phyloP scores from a whole-genome alignment of 2,329 filamentous ascomycete species.

The Waltergamsia citrina region DNA sequence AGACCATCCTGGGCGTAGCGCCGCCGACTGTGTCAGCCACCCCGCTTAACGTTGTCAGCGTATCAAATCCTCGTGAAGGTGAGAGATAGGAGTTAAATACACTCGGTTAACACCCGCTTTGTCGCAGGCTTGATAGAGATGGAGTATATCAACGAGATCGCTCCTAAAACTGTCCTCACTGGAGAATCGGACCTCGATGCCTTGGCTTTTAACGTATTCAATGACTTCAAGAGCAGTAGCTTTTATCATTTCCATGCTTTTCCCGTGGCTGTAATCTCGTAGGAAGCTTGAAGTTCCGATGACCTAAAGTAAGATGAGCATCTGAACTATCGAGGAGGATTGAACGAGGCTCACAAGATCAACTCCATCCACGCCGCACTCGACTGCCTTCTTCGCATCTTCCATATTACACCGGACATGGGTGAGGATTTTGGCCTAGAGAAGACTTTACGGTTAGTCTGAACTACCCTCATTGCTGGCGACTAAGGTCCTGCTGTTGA shows the following conservation, averaged over 20 bases:
- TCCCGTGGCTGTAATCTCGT: constrained; percentile 75
- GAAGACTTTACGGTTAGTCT: constrained; percentile 2
- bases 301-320: too few relatives aligned
- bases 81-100: too few relatives aligned
- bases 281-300: constrained; percentile 76
- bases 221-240: too few relatives aligned
- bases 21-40: constrained; percentile 27
- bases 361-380: constrained; percentile 63
- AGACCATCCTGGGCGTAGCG: constrained; percentile 77
- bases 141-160: constrained; percentile 72
- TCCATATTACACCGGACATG: constrained; percentile 12
- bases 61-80: too few relatives aligned
- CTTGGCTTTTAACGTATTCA: too few relatives aligned
- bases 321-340: too few relatives aligned
- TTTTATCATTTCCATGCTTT: too few relatives aligned
- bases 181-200: constrained; percentile 35
- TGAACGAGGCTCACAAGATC: too few relatives aligned
- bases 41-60: too few relatives aligned
- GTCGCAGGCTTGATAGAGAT: constrained; percentile 54
- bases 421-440: constrained; percentile 20
- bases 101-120: constrained; percentile 4
- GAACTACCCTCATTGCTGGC: too few relatives aligned
- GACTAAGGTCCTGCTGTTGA: too few relatives aligned
- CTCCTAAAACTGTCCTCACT: constrained; percentile 79
- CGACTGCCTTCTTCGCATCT: constrained; percentile 26